These are phyloP conservation scores for Leptographium lundbergii DNA, from an alignment of 2,329 filamentous ascomycete species.

Conservation along the genomic window DNA sequence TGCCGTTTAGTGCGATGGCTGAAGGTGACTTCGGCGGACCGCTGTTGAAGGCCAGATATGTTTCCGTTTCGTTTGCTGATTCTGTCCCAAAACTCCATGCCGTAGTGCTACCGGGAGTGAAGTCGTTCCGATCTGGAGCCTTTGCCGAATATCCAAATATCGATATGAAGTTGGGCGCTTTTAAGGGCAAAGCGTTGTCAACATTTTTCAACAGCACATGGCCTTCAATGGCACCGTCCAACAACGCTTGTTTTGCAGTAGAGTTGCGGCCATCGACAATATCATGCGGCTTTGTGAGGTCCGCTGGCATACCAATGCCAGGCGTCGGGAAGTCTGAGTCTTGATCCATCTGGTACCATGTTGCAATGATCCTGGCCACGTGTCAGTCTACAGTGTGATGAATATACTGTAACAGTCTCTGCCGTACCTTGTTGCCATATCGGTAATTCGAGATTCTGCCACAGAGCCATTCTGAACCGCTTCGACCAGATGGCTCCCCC, in stretches of 20 bases:
- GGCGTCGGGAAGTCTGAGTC: slow-evolving; percentile 32
- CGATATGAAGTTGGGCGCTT: slow-evolving; percentile 36
- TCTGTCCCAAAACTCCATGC: slow-evolving; percentile 28
- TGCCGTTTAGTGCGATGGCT: slow-evolving; percentile 27
- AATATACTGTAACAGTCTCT: background rate
- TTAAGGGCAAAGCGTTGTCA: slow-evolving; percentile 40
- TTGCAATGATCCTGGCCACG: slow-evolving; percentile 29
- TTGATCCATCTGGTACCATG: slow-evolving; percentile 45
- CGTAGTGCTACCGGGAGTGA: slow-evolving; percentile 20
- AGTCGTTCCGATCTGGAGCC: slow-evolving; percentile 28
- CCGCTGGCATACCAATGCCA: slow-evolving; percentile 37
- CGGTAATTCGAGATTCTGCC: slow-evolving; percentile 34
- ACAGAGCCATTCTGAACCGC: slow-evolving; percentile 50
- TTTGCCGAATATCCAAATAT: slow-evolving; percentile 50
- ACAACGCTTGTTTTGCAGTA: slow-evolving; percentile 25
- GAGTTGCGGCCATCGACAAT: slow-evolving; percentile 43
- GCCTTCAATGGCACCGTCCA: slow-evolving; percentile 48
- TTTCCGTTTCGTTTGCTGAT: slow-evolving; percentile 12
- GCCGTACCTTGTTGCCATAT: slow-evolving; percentile 16
- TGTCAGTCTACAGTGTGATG: background rate
- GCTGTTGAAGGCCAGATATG: background rate
- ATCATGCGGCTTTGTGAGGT: slow-evolving; percentile 35
- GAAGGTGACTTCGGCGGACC: background rate
- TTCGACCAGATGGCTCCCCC: slow-evolving; percentile 40
- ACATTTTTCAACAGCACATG: slow-evolving; percentile 53